Percentiles rank a stretch among this genome's conserved stretches.
phyloP scores from a whole-genome alignment of 129 eudicot genomes.

The Lactuca sativa region DNA sequence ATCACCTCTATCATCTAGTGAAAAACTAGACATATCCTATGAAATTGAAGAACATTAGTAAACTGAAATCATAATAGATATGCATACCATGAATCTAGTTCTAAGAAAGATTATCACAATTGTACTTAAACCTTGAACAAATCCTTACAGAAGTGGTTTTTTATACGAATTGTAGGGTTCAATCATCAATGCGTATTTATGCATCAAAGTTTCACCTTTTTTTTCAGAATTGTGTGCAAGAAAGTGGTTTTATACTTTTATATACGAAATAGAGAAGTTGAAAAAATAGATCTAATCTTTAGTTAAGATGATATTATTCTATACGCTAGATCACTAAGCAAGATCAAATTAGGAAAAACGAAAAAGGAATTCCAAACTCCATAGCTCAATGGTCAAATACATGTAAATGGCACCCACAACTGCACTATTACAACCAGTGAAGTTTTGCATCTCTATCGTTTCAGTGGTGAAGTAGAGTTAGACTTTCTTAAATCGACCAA shows the following conservation, averaged over 20 bases:
- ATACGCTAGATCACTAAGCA: neutral
- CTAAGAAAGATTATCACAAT: no score
- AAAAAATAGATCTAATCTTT: neutral
- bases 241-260: neutral
- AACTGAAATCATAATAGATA: constrained; percentile 4
- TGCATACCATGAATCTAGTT: neutral
- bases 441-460: neutral
- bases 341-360: neutral
- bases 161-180: no score
- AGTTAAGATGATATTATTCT: neutral
- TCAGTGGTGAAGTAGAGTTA: neutral
- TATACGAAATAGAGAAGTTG: neutral
- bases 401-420: neutral
- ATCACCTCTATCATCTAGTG: constrained; percentile 59
- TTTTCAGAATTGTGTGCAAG: no score
- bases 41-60: constrained; percentile 1
- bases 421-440: neutral
- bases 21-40: constrained; percentile 55
- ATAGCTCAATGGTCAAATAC: neutral
- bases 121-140: no score
- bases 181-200: no score
- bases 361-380: neutral
- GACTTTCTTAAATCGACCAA: neutral
- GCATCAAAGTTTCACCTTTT: no score
- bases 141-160: no score